These are phyloP conservation scores for Phytopythium vexans DNA, from an alignment of 352 stramenopile species.

Conservation along the genomic window DNA sequence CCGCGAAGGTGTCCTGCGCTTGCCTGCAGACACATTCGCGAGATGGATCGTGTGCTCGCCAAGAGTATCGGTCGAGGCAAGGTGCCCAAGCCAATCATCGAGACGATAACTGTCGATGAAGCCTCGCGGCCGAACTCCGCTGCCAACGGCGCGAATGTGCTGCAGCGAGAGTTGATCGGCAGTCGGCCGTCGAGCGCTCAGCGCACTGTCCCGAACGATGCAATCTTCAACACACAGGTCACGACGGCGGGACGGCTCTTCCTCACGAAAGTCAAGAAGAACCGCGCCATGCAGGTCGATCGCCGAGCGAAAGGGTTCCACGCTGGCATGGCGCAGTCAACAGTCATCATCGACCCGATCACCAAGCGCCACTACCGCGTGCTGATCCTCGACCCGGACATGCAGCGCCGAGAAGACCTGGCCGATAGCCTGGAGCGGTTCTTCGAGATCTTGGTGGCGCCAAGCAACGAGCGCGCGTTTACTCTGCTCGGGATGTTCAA, in stretches of 20 bases:
- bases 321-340: slow-evolving; percentile 35
- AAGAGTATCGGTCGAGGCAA: no score
- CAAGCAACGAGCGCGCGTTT: slow-evolving; percentile 60
- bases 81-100: no score
- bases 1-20: no score
- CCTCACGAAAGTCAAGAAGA: slow-evolving; percentile 72
- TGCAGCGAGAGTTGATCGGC: no score
- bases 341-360: slow-evolving; percentile 48
- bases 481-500: slow-evolving; percentile 60
- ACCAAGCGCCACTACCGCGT: slow-evolving; percentile 60
- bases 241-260: slow-evolving; percentile 63
- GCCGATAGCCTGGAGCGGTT: slow-evolving; percentile 56
- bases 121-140: no score
- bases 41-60: no score
- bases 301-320: slow-evolving; percentile 65
- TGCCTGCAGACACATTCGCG: no score
- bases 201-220: slow-evolving; percentile 37
- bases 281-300: slow-evolving; percentile 71
- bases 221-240: slow-evolving; percentile 81
- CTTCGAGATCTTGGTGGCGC: slow-evolving; percentile 67
- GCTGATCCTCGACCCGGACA: slow-evolving; percentile 61
- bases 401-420: slow-evolving; percentile 59
- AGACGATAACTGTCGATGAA: no score
- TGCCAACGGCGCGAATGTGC: no score
- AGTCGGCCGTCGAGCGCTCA: no score